phyloP scores from a whole-genome alignment of 148 eudicot genomes.

The Amaranthus cruentus region DNA sequence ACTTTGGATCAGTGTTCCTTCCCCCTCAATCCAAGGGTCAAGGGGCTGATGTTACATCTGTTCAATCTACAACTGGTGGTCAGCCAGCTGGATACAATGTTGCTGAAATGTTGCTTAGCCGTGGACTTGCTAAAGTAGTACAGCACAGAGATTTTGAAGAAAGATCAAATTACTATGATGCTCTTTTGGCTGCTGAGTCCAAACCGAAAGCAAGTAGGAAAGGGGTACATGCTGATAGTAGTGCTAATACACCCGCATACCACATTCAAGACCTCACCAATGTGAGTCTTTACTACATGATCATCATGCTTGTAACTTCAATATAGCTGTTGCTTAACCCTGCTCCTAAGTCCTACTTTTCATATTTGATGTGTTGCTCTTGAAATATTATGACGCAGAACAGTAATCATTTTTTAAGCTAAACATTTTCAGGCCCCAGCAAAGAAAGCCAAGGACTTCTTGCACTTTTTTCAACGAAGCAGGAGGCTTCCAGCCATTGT shows the following conservation, averaged over 20 bases:
- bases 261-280: slow-evolving; percentile 74
- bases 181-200: slow-evolving; percentile 79
- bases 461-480: slow-evolving; percentile 75
- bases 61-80: slow-evolving; percentile 38
- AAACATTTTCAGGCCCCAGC: slow-evolving; percentile 50
- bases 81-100: slow-evolving; percentile 62
- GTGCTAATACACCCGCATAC: slow-evolving; percentile 33
- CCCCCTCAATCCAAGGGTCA: slow-evolving; percentile 55
- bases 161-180: slow-evolving; percentile 80
- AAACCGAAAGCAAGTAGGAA: slow-evolving; percentile 69
- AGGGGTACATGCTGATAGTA: slow-evolving; percentile 53
- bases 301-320: background rate
- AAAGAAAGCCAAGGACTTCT: slow-evolving; percentile 80
- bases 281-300: slow-evolving; percentile 35
- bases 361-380: background rate
- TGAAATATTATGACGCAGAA: background rate
- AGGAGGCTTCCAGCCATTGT: slow-evolving; percentile 78
- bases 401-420: background rate
- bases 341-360: background rate
- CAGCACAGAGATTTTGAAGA: slow-evolving; percentile 86
- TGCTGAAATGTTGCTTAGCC: slow-evolving; percentile 81
- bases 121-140: slow-evolving; percentile 73
- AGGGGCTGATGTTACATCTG: slow-evolving; percentile 44
- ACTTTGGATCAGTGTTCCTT: slow-evolving; percentile 87
- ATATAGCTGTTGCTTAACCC: background rate